Conservation (phyloP, 768 basidiomycete species). For the Auricularia auricula-judae region DNA sequence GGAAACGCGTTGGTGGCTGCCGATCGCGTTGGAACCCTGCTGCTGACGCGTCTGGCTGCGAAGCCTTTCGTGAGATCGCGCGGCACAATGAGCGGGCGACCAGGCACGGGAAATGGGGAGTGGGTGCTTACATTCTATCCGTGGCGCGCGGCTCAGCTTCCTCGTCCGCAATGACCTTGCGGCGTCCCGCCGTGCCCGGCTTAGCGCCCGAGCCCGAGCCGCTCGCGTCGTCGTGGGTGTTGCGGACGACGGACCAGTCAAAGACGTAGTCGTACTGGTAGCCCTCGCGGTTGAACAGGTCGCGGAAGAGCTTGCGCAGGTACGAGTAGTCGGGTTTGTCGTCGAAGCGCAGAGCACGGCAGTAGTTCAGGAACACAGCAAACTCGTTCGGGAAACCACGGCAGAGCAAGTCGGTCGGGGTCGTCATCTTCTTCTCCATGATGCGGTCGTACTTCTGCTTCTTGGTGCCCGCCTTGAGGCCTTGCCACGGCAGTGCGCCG, state of each 20-base stretch:
- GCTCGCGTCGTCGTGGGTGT: conserved; percentile 50
- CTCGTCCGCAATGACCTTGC: conserved; percentile 78
- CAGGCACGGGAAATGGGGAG: conserved; percentile 8
- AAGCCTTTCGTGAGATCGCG: conserved; percentile 37
- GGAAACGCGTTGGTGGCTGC: conserved; percentile 35
- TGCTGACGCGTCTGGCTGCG: conserved; percentile 81
- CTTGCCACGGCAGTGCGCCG: conserved; percentile 97
- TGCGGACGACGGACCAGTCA: conserved; percentile 90
- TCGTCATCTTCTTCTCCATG: conserved; percentile 99
- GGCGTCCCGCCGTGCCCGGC: conserved; percentile 41
- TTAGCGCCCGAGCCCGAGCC: conserved; percentile 46
- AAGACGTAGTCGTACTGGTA: conserved; percentile 99
- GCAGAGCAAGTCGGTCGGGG: conserved; percentile 90
- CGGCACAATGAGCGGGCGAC: conserved; percentile 11
- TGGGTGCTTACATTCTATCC: conserved; percentile 63
- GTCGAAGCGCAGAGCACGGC: conserved; percentile 96
- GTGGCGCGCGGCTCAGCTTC: conserved; percentile 65
- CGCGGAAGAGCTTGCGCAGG: conserved; percentile 97
- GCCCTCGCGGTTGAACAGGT: conserved; percentile 92
- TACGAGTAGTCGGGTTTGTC: conserved; percentile 99
- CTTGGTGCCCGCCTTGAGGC: conserved; percentile 99
- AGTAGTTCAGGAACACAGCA: conserved; percentile 98
- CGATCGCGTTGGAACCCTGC: conserved; percentile 27
- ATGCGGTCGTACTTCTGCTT: conserved; percentile 99
- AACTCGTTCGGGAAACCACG: conserved; percentile 99